Base-by-base conservation (phyloP, 495 filamentous ascomycete species). In the Parachaetomium inaequale region DNA sequence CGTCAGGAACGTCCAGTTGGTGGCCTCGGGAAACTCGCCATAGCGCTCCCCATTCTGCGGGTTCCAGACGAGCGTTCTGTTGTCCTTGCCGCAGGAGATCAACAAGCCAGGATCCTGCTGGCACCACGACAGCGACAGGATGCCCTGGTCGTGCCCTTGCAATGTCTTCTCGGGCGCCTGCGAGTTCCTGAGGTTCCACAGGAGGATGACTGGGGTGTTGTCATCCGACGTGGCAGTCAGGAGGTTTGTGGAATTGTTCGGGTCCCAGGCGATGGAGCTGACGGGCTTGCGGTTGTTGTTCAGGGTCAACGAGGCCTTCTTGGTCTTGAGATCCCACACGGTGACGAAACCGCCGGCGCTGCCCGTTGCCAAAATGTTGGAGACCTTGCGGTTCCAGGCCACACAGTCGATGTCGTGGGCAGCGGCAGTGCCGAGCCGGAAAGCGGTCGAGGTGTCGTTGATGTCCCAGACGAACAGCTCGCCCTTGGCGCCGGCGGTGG, bases 351-450 rank as follows among this genome's bases (percentile, higher is more conserved):
- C 94, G 21, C 92, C 94, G 66, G 85, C 92, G 70, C 93, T 92
- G 64, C 94, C 94, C 14, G 94, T 96, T 29, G 92, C 95, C 62
- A 98, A 75, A 69, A 99, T 99, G 74, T 99, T 93, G 23, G 93
- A 81, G 42, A 97, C 93, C 79, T 96, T 98, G 68, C 92, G 92
- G 78, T 99, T 99, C 94, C 94, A 99, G 66, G 96, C 93, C 68
- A 98, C 78, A 61, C 91, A 92, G 63, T 97, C 92, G 63, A 97
- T 88, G 68, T 98, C 95, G 70, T 98, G 93, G 89, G 92, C 92
- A 15, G 91, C 90, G 47, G 90, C 83, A 59, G 87, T 93, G 51
- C 95, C 94, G 43, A 98, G 81, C 61, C 92, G 86, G 77, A 92
- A 94, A 14, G 95, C 89, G 69, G 88, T 96, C 53, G 82, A 83